Evolutionary conservation across 2,329 filamentous ascomycete species (phyloP).

Genomic region (Lecanicillium sp.): DNA sequence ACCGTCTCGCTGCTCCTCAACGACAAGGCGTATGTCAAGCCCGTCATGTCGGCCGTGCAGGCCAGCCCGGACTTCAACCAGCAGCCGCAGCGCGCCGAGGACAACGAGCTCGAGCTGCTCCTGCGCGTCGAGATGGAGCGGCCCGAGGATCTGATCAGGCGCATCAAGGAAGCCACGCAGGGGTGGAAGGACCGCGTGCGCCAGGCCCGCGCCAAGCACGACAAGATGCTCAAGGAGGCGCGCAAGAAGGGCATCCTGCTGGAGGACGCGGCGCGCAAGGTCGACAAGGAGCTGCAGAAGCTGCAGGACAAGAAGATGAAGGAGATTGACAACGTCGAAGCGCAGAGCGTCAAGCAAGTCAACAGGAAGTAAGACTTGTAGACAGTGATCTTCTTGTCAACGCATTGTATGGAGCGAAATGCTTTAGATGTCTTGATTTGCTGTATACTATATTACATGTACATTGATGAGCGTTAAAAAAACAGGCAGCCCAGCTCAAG

Average conservation of each 20-base stretch:
- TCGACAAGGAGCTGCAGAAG: conserved; percentile 43
- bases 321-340: conserved; percentile 44
- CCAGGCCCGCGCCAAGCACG: conserved; percentile 39
- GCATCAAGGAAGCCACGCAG: conserved; percentile 41
- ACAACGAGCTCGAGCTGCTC: conserved; percentile 54
- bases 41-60: conserved; percentile 51
- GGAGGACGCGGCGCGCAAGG: conserved; percentile 43
- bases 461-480: conserved; percentile 9
- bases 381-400: neutral
- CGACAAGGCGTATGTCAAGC: conserved; percentile 41
- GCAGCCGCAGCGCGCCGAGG: conserved; percentile 51
- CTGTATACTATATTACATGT: conserved; percentile 15
- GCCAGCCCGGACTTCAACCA: conserved; percentile 50
- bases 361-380: conserved; percentile 20
- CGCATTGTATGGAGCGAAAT: neutral
- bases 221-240: conserved; percentile 46
- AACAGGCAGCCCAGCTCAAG: too few relatives aligned
- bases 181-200: conserved; percentile 46
- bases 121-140: conserved; percentile 48
- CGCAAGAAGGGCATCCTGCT: conserved; percentile 36
- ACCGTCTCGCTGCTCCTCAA: conserved; percentile 37
- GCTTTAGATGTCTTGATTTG: neutral
- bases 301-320: conserved; percentile 48
- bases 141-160: conserved; percentile 39
- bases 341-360: conserved; percentile 39